A percentile compares a stretch with the other conserved stretches of the same genome.
Conservation (phyloP, 108 stramenopile genomes). For the Skeletonema tropicum region DNA sequence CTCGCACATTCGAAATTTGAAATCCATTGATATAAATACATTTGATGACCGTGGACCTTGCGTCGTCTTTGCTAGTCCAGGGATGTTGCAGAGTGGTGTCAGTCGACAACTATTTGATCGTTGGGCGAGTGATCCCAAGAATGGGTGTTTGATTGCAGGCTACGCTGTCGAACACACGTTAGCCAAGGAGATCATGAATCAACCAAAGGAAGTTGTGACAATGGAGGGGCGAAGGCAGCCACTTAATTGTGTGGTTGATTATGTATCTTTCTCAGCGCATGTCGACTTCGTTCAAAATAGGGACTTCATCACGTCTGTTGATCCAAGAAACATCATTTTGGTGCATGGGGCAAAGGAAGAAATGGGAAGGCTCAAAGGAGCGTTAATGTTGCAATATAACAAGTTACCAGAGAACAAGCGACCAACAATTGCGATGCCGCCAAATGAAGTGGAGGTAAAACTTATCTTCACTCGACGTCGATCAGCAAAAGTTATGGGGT, state of each 20-base stretch:
- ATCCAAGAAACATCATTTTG: conserved; percentile 94
- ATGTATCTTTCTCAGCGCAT: conserved; percentile 97
- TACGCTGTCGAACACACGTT: conserved; percentile 98
- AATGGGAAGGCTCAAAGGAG: conserved; percentile 91
- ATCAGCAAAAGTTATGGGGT: conserved; percentile 91
- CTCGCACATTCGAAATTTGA: conserved; percentile 85
- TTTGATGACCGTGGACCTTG: conserved; percentile 92
- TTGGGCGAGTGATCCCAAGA: conserved; percentile 95
- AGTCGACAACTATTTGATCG: conserved; percentile 95
- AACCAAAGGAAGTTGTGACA: conserved; percentile 95
- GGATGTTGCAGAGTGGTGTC: conserved; percentile 98
- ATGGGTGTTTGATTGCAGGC: conserved; percentile 97
- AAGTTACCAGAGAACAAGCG: conserved; percentile 84
- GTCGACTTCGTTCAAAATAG: conserved; percentile 98
- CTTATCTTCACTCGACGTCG: conserved; percentile 86
- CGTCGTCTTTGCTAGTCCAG: conserved; percentile 98
- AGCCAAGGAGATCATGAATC: conserved; percentile 94
- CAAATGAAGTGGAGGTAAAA: conserved; percentile 85
- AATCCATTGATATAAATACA: conserved; percentile 87
- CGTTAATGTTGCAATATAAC: conserved; percentile 79
- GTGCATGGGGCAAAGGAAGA: conserved; percentile 98
- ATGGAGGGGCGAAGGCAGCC: conserved; percentile 93
- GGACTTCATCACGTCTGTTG: conserved; percentile 85
- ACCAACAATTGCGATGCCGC: conserved; percentile 89
- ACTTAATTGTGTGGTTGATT: conserved; percentile 92